phyloP scores from a whole-genome alignment of 192 early-diverging fungal species.

The Entomortierella beljakovae region DNA sequence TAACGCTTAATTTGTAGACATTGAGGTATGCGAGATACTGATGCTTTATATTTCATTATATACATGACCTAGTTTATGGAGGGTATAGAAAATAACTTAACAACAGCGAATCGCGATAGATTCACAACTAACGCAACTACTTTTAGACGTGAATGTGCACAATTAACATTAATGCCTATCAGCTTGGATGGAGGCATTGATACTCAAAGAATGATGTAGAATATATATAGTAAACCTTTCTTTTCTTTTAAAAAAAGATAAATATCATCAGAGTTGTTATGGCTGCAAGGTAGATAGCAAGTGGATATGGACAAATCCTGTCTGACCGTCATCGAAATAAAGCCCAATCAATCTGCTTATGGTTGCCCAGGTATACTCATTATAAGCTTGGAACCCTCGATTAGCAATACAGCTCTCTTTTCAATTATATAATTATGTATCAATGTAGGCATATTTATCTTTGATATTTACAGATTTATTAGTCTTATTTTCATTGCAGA shows the following conservation, averaged over 20 bases:
- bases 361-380: too few relatives aligned
- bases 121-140: slow-evolving; percentile 72
- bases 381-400: too few relatives aligned
- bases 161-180: slow-evolving; percentile 37
- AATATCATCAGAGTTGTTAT: too few relatives aligned
- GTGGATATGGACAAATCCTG: too few relatives aligned
- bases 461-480: slow-evolving; percentile 6
- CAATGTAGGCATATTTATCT: too few relatives aligned
- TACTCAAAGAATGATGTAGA: not conserved
- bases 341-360: too few relatives aligned
- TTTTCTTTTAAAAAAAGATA: not conserved
- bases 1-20: too few relatives aligned
- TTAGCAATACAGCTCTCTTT: too few relatives aligned
- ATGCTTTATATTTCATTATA: not conserved
- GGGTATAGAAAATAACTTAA: slow-evolving; percentile 65
- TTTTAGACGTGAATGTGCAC: slow-evolving; percentile 58
- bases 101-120: slow-evolving; percentile 67
- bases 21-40: not conserved
- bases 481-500: not conserved
- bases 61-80: slow-evolving; percentile 59
- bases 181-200: not conserved
- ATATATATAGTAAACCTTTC: not conserved
- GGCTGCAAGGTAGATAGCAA: too few relatives aligned
- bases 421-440: too few relatives aligned
- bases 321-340: too few relatives aligned